phyloP scores from a whole-genome alignment of 2,329 filamentous ascomycete genomes.

The Lasiodiplodia theobromae region DNA sequence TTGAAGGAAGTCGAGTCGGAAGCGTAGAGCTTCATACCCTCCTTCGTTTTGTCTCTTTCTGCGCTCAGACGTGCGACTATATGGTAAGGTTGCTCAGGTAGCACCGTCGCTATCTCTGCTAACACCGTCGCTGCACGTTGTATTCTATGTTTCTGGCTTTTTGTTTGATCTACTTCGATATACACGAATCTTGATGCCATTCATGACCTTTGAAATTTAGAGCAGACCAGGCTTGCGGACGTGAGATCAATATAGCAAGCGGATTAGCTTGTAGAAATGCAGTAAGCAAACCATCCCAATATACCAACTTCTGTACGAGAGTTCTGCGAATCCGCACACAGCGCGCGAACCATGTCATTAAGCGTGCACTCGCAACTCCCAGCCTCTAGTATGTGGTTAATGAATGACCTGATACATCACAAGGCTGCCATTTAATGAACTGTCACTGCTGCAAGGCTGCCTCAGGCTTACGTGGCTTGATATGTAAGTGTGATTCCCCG shows the following conservation, averaged over 20 bases:
- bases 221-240: too few species aligned
- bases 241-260: too few species aligned
- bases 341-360: too few species aligned
- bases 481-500: not conserved
- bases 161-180: slow-evolving; percentile 18
- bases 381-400: too few species aligned
- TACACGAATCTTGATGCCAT: slow-evolving; percentile 22
- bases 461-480: not conserved
- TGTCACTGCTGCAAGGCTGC: not conserved
- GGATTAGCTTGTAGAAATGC: too few species aligned
- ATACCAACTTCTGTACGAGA: too few species aligned
- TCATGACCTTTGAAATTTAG: not conserved
- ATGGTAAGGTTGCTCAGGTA: not conserved
- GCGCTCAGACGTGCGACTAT: not conserved
- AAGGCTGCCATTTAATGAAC: not conserved
- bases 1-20: slow-evolving; percentile 40
- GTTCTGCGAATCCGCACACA: too few species aligned
- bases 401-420: too few species aligned
- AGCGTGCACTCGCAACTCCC: too few species aligned
- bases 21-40: slow-evolving; percentile 29
- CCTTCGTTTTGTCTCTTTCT: not conserved
- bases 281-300: too few species aligned
- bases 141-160: slow-evolving; percentile 23
- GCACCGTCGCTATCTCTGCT: not conserved
- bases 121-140: not conserved